Base-by-base conservation (phyloP, 179 eudicot species). In the Monotropa hypopitys region DNA sequence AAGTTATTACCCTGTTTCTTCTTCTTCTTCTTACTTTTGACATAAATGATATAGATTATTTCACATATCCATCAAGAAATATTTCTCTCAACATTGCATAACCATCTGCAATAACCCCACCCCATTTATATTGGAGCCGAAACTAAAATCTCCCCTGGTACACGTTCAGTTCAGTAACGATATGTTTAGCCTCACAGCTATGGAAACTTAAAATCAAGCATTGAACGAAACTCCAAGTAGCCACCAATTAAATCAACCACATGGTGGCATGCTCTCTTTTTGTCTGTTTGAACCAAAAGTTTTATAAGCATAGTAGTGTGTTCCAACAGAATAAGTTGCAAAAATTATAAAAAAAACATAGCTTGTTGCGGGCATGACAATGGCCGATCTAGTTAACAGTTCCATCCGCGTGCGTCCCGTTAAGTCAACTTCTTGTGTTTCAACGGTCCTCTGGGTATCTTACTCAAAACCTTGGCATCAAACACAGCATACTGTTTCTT, bases 401-500 rank as follows among this genome's bases (percentile, higher is more conserved):
- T 40, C 49, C 50, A 16, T 63, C n/a, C 26, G 10, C 47, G 23
- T 33, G 10, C 47, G 23, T 20, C 30, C 23, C 78, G n/a, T n/a
- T 79, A 92, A 47, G 84, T 88, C 49, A 40, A 3, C 78, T 92
- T 92, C 86, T 93, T 93, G 77, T 79, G 90, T 75, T 89, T 91
- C 81, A 86, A 75, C 7, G 88, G 83, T 62, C 95, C 95, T 79
- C 76, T 81, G 7, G 97, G 98, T 35, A 92, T 87, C 82, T 92
- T 92, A 81, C 92, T 89, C 74, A 93, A 74, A 76, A 92, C 90
- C 85, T 86, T 86, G 49, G 80, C 90, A 50, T 91, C 88, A 56
- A 93, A 83, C 5, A 90, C 93, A 33, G 86, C 90, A 78, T 88
- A 93, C 51, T 89, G 98, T 78, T 90, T 92, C 92, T 89, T 89